A percentile compares a stretch with the other conserved stretches of the same genome.
phyloP scores from a whole-genome alignment of 1,284 basidiomycete genomes.

The Schizopora paradoxa region DNA sequence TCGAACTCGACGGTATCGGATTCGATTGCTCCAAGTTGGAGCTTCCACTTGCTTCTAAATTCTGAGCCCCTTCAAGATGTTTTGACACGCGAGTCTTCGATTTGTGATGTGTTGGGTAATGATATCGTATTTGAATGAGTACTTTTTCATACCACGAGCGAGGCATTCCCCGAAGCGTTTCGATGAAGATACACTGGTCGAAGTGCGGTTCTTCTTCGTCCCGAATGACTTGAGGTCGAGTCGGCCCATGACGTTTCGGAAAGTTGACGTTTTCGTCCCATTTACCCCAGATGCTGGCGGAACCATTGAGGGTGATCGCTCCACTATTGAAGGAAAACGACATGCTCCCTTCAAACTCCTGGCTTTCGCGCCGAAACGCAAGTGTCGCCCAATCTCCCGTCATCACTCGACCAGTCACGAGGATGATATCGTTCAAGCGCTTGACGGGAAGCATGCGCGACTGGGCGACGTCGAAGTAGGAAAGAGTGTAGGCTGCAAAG shows the following conservation, averaged over 20 bases:
- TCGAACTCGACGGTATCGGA: too few relatives aligned
- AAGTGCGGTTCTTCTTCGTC: too few relatives aligned
- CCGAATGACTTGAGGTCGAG: background rate
- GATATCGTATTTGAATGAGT: too few relatives aligned
- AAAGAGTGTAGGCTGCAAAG: background rate
- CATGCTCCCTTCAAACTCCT: too few relatives aligned
- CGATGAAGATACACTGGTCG: constrained; percentile 5
- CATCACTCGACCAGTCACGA: constrained; percentile 7
- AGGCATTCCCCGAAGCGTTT: background rate
- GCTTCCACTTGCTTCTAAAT: too few relatives aligned
- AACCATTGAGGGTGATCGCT: background rate
- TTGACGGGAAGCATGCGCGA: background rate
- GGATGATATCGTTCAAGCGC: constrained; percentile 10
- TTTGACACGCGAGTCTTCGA: too few relatives aligned
- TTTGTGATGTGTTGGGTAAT: too few relatives aligned
- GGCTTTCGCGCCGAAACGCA: background rate
- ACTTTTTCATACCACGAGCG: constrained; percentile 2
- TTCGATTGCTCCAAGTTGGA: too few relatives aligned
- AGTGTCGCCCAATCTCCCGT: constrained; percentile 7
- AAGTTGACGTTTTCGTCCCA: background rate
- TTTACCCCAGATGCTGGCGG: background rate
- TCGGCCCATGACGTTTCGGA: background rate
- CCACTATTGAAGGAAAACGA: too few relatives aligned
- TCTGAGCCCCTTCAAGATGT: too few relatives aligned
- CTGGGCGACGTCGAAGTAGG: constrained; percentile 4